phyloP scores from a whole-genome alignment of 2,329 filamentous ascomycete species.

The Fusarium anthophilum region DNA sequence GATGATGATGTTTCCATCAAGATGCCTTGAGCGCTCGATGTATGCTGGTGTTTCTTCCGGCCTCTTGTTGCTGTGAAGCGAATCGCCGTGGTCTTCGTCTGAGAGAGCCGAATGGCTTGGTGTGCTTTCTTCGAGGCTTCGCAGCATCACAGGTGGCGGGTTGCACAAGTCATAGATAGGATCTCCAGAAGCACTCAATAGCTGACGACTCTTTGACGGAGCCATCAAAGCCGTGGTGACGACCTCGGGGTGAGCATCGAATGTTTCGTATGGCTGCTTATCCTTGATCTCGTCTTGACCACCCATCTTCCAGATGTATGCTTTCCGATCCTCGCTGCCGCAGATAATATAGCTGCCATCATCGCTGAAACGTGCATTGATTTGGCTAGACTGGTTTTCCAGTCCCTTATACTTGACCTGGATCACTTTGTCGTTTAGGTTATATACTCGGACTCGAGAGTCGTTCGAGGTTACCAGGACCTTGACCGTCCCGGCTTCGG shows the following conservation, averaged over 20 bases:
- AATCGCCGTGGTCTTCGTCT: constrained; percentile 49
- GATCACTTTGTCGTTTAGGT: constrained; percentile 82
- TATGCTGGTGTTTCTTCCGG: constrained; percentile 81
- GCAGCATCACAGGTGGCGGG: constrained; percentile 85
- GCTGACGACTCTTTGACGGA: constrained; percentile 77
- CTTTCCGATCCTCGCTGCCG: constrained; percentile 89
- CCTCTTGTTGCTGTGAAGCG: constrained; percentile 48
- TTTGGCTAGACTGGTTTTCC: constrained; percentile 89
- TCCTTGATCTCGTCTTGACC: constrained; percentile 73
- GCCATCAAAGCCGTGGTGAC: constrained; percentile 92
- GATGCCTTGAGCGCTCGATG: constrained; percentile 77
- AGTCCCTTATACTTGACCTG: constrained; percentile 93
- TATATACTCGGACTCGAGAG: constrained; percentile 90
- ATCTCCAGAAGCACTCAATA: constrained; percentile 84
- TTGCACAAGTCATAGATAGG: constrained; percentile 98
- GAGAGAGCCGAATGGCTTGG: constrained; percentile 54
- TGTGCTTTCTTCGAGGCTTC: constrained; percentile 74
- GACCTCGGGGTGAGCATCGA: constrained; percentile 88
- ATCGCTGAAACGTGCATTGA: constrained; percentile 88
- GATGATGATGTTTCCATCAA: constrained; percentile 87
- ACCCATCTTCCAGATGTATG: constrained; percentile 82
- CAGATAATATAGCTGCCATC: constrained; percentile 88
- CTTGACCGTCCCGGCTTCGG: constrained; percentile 73
- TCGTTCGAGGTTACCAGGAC: constrained; percentile 95
- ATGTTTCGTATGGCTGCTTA: constrained; percentile 85